A percentile compares a stretch with the other conserved stretches of the same genome.
Conservation (phyloP, 305 asterid species). For the Solanum hybrid region DNA sequence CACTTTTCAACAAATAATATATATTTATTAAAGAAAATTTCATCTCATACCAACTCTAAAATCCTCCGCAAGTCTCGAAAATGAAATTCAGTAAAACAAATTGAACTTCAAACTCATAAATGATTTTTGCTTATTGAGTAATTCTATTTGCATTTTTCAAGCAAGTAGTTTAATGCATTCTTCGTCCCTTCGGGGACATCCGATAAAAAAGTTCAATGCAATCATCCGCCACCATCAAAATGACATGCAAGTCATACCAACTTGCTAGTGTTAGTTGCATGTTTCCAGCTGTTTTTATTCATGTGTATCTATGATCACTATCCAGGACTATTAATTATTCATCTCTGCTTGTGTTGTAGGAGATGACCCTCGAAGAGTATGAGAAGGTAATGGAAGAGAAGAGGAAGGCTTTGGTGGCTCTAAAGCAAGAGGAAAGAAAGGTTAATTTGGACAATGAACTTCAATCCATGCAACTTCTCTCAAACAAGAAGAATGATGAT, state of each 20-base stretch:
- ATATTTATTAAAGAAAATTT: not conserved
- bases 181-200: not conserved
- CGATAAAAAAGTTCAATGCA: not conserved
- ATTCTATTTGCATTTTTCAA: not conserved
- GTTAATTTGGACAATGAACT: constrained; percentile 12
- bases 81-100: not conserved
- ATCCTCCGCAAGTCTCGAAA: not conserved
- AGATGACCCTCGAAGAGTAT: constrained; percentile 17
- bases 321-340: not conserved
- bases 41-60: not conserved
- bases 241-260: not conserved
- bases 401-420: constrained; percentile 15
- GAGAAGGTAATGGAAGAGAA: constrained; percentile 9
- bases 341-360: not conserved
- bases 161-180: not conserved
- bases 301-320: not conserved
- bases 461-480: constrained; percentile 11
- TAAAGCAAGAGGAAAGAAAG: constrained; percentile 13
- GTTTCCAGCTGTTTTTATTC: not conserved
- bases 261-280: not conserved
- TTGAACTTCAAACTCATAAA: not conserved
- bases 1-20: not conserved
- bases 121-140: not conserved
- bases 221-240: not conserved
- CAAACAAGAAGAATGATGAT: constrained; percentile 11